Evolutionary conservation across 2,329 filamentous ascomycete genomes (phyloP), one percentile per base, ranked within the genome.

Genomic region (Neonectria neomacrospora): DNA sequence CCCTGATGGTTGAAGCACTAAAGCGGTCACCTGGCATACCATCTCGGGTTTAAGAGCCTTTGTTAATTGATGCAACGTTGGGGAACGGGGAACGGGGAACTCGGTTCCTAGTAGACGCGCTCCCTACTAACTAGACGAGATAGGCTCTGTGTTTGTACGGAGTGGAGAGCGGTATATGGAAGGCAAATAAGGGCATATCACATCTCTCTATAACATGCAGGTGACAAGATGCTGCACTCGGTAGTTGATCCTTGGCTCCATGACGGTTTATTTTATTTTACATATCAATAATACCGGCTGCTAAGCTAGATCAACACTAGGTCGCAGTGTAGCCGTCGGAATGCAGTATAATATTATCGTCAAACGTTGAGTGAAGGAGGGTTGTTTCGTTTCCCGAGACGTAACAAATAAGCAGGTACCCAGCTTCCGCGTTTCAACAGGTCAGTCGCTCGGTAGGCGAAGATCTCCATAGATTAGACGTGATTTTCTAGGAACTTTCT

Each of bases 311-410:
- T 39, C 18, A 41, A 39, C 45, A 20, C 41, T n/a, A 42, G 51
- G 50, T 37, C 26, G 50, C 42, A 51, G 28, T 30, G n/a, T 50
- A 44, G 50, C 26, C 14, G 50, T 37, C n/a, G 50, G 42, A 51
- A 20, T 39, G 22, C 54, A 44, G 50, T 16, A 50, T 41, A 44
- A 42, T 16, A 50, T 41, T 26, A 18, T 58, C 16, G 28, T 63
- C 54, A 63, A 63, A 63, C 60, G 26, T 53, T 12, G 42, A 42
- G 34, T 54, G 60, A 58, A 51, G 23, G 54, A 57, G 54, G 16
- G 14, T 48, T 63, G 60, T 63, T 63, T 63, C 54, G 60, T 63
- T 63, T 63, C 30, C 26, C 22, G 28, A 42, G 23, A 12, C 22
- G 51, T 54, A 45, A 42, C 41, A 58, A 26, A 37, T 48, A 41